These are phyloP conservation scores for Adiantum capillusveneris DNA, from an alignment of 75 land plant genomes.

Conservation along the genomic window DNA sequence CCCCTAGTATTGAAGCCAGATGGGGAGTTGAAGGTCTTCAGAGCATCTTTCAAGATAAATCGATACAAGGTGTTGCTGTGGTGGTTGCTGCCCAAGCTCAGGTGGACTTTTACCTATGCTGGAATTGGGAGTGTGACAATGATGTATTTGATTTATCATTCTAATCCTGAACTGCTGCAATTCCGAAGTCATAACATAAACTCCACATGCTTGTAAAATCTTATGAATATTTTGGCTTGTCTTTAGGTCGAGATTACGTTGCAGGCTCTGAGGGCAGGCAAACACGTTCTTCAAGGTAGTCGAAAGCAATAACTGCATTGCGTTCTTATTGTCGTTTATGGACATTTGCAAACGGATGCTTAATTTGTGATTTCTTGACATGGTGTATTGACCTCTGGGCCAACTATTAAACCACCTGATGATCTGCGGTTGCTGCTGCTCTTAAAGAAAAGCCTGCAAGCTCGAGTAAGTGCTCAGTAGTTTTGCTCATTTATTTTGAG, in stretches of 20 bases:
- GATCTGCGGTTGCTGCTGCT: slow-evolving; percentile 9
- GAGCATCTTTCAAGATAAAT: slow-evolving; percentile 52
- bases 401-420: no score
- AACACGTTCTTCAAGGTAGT: slow-evolving; percentile 98
- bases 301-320: neutral
- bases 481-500: neutral
- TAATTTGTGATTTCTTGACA: no score
- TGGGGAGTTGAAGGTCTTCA: slow-evolving; percentile 88
- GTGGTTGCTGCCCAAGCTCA: slow-evolving; percentile 89
- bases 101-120: no score
- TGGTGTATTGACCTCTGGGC: no score
- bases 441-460: slow-evolving; percentile 90
- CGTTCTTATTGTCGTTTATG: neutral
- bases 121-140: neutral
- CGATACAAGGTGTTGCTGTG: slow-evolving; percentile 73
- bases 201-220: no score
- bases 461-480: slow-evolving; percentile 57
- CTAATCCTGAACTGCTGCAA: no score
- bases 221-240: neutral
- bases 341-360: no score
- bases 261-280: slow-evolving; percentile 72
- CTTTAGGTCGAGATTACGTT: slow-evolving; percentile 67
- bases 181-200: no score
- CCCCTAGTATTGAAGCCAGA: slow-evolving; percentile 59
- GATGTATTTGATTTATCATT: slow-evolving; percentile 2